A percentile compares a stretch with the other conserved stretches of the same genome.
Evolutionary conservation across 805 yeast genomes (phyloP).

Genomic region (Schizosaccharomyces lindneri): DNA sequence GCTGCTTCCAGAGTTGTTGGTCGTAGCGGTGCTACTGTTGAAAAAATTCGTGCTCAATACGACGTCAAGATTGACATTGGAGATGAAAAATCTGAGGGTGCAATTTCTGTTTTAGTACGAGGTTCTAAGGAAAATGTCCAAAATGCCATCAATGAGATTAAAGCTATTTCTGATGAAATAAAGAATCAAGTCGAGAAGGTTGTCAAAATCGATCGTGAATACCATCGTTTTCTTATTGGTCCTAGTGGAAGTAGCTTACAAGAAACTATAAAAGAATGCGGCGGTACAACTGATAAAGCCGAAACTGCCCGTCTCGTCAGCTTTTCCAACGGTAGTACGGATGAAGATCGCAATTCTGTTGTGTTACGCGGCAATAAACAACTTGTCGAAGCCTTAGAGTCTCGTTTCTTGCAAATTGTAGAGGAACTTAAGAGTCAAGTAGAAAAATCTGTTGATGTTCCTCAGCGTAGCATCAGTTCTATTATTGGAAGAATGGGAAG

Average conservation of each 20-base stretch:
- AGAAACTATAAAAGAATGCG: constrained; percentile 54
- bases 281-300: constrained; percentile 31
- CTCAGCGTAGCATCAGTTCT: constrained; percentile 49
- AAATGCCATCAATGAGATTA: constrained; percentile 41
- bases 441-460: constrained; percentile 19
- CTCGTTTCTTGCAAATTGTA: constrained; percentile 37
- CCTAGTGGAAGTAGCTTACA: constrained; percentile 48
- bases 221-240: constrained; percentile 57
- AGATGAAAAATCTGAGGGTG: constrained; percentile 21
- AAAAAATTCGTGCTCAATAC: constrained; percentile 46
- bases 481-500: constrained; percentile 66
- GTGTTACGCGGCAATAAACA: constrained; percentile 49
- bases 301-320: constrained; percentile 30
- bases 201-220: constrained; percentile 45
- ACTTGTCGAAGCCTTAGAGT: constrained; percentile 43
- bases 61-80: constrained; percentile 22
- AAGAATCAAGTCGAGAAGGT: constrained; percentile 34
- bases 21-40: constrained; percentile 60
- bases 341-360: constrained; percentile 19
- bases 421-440: constrained; percentile 26
- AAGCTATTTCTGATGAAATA: constrained; percentile 35
- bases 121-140: constrained; percentile 59
- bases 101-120: constrained; percentile 37
- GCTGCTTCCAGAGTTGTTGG: constrained; percentile 79
- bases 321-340: constrained; percentile 43